Evolutionary conservation across 75 land plant genomes (phyloP).

Genomic region (Pseudotsuga menziesii): DNA sequence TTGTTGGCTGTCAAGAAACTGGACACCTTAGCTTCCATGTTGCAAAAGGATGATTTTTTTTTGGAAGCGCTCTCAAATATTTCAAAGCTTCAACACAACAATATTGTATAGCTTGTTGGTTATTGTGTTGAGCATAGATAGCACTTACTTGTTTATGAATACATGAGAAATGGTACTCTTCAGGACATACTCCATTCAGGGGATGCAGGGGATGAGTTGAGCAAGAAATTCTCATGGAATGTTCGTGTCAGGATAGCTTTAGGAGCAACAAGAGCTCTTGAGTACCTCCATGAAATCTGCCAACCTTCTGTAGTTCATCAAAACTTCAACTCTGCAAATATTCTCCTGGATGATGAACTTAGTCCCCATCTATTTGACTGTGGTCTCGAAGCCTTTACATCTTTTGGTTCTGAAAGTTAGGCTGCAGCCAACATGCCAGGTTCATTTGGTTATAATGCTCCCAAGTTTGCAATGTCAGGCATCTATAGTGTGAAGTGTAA

Average conservation of each 20-base stretch:
- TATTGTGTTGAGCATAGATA: conserved; percentile 79
- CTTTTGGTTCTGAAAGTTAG: conserved; percentile 28
- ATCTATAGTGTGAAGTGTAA: no score
- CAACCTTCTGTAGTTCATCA: conserved; percentile 62
- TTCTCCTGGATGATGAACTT: conserved; percentile 77
- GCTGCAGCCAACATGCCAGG: no score
- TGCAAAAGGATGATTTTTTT: conserved; percentile 14
- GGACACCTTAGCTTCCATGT: no score
- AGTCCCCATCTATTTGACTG: conserved; percentile 61
- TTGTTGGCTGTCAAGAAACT: no score
- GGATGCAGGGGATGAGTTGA: conserved; percentile 52
- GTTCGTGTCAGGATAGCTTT: conserved; percentile 63
- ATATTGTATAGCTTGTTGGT: conserved; percentile 76
- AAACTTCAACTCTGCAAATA: conserved; percentile 66
- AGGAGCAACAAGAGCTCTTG: conserved; percentile 79
- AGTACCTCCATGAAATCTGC: conserved; percentile 82
- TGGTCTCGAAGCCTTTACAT: conserved; percentile 53
- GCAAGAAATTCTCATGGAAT: conserved; percentile 71
- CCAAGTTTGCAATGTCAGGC: no score
- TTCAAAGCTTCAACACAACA: conserved; percentile 59
- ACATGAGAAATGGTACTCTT: conserved; percentile 62
- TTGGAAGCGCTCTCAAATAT: conserved; percentile 48
- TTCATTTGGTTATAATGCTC: no score
- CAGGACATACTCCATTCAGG: conserved; percentile 66
- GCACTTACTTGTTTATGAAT: conserved; percentile 66